Percentiles rank a stretch among this genome's conserved stretches.
Conservation (phyloP, 2,329 filamentous ascomycete genomes). For the Aspergillus awamori region DNA sequence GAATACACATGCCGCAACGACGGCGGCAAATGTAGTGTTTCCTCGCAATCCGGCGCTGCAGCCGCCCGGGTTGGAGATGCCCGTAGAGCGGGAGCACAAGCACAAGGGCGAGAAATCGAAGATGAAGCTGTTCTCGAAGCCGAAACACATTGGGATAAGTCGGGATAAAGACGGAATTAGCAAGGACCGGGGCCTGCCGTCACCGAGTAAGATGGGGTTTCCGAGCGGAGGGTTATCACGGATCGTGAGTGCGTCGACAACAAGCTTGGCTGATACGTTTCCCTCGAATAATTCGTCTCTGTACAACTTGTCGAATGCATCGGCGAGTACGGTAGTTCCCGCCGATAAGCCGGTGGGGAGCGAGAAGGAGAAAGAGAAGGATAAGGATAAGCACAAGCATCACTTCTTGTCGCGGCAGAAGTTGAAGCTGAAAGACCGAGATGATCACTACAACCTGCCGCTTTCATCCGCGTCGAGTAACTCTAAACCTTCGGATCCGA, state of each 20-base stretch:
- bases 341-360: constrained; percentile 41
- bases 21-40: constrained; percentile 65
- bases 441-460: constrained; percentile 60
- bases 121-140: constrained; percentile 70
- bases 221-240: constrained; percentile 55
- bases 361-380: constrained; percentile 46
- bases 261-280: constrained; percentile 59
- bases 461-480: constrained; percentile 68
- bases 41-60: constrained; percentile 52
- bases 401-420: constrained; percentile 69
- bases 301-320: constrained; percentile 64
- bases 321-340: constrained; percentile 63
- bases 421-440: constrained; percentile 64
- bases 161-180: constrained; percentile 56
- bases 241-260: constrained; percentile 62
- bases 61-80: constrained; percentile 31
- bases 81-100: constrained; percentile 50
- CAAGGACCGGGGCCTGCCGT: constrained; percentile 58
- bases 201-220: constrained; percentile 59
- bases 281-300: constrained; percentile 59
- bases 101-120: constrained; percentile 63
- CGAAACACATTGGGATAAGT: constrained; percentile 66
- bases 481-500: constrained; percentile 65
- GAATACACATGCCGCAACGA: constrained; percentile 59
- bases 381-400: constrained; percentile 58